phyloP scores from a whole-genome alignment of 2,329 filamentous ascomycete genomes.

The Trichoderma pleuroti region DNA sequence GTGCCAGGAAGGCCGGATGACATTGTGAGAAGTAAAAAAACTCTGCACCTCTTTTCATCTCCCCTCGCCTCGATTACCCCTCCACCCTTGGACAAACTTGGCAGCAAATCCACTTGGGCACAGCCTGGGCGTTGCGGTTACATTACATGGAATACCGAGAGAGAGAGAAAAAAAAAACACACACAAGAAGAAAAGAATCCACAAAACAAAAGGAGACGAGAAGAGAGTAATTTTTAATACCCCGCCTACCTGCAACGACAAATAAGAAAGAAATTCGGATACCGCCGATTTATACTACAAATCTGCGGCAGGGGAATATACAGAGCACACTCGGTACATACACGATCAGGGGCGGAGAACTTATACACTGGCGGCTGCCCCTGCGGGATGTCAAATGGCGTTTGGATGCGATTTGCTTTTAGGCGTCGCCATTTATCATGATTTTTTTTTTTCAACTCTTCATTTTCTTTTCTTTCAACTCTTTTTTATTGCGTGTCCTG shows the following conservation, averaged over 20 bases:
- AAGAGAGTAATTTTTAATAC: slow-evolving; percentile 11
- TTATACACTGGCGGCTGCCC: not conserved
- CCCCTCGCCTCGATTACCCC: not conserved
- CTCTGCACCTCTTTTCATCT: not conserved
- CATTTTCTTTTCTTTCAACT: not conserved
- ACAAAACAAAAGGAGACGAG: not conserved
- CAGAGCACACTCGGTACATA: slow-evolving; percentile 8
- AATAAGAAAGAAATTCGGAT: not conserved
- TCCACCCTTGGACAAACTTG: not conserved
- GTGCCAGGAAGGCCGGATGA: slow-evolving; percentile 42
- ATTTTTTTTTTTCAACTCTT: not conserved
- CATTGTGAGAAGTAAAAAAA: not conserved
- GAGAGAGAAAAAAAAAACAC: not conserved
- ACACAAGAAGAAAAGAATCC: not conserved
- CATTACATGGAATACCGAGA: not conserved
- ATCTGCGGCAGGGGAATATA: not conserved
- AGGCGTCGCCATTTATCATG: not conserved
- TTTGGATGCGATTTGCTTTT: slow-evolving; percentile 9
- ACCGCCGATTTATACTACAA: not conserved
- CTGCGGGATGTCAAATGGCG: slow-evolving; percentile 5
- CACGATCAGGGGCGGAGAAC: not conserved
- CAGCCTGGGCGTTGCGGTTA: not conserved
- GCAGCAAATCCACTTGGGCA: not conserved
- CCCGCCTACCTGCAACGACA: not conserved
- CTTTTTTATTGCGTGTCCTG: too few species aligned